phyloP scores from a whole-genome alignment of 1,284 basidiomycete genomes.

The Sanghuangporus baumii region DNA sequence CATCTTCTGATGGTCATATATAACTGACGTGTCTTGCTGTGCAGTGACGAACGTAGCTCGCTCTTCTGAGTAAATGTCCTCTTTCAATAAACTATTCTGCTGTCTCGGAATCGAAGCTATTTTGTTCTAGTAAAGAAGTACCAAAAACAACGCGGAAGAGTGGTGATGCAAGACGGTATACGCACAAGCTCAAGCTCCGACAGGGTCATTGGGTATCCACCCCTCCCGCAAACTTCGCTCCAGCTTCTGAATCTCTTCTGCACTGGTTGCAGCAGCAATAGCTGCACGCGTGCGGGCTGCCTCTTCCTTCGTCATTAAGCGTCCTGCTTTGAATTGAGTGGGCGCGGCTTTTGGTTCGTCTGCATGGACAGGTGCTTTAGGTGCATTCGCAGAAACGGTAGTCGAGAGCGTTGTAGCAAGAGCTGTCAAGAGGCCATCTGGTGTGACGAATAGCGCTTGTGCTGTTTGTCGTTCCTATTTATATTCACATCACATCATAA shows the following conservation, averaged over 20 bases:
- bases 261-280: constrained; percentile 84
- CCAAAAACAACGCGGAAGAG: constrained; percentile 17
- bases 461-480: constrained; percentile 71
- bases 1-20: background rate
- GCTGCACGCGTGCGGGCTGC: constrained; percentile 86
- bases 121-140: constrained; percentile 11
- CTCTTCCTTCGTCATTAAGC: constrained; percentile 90
- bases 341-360: constrained; percentile 68
- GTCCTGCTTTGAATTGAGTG: constrained; percentile 58
- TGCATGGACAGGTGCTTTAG: constrained; percentile 53
- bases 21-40: background rate
- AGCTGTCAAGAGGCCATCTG: constrained; percentile 70
- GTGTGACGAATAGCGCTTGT: constrained; percentile 71
- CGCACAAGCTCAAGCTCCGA: constrained; percentile 51
- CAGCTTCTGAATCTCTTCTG: constrained; percentile 85
- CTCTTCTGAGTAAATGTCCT: background rate
- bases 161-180: constrained; percentile 14
- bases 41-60: background rate
- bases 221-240: constrained; percentile 88
- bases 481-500: constrained; percentile 17
- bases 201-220: constrained; percentile 70
- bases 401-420: constrained; percentile 75
- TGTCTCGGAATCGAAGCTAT: constrained; percentile 16
- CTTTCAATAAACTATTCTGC: background rate
- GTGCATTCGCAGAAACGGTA: constrained; percentile 60